A percentile compares a stretch with the other conserved stretches of the same genome.
Evolutionary conservation across 1,284 basidiomycete species (phyloP).

Genomic region (Blastosporella zonata): DNA sequence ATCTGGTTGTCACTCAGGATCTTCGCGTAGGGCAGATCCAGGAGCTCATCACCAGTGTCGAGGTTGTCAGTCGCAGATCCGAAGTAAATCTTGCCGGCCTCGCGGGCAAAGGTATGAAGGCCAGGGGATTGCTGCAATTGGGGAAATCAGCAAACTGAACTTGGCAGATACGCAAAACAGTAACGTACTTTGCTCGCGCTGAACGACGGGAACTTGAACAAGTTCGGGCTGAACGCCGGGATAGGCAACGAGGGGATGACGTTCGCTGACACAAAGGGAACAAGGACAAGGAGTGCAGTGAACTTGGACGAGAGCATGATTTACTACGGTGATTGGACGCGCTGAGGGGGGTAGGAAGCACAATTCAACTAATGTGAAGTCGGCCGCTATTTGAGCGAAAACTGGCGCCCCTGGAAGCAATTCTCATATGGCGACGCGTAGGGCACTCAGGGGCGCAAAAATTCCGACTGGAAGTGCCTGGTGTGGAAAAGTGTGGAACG

Average conservation of each 20-base stretch:
- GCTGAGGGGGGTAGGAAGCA: not conserved
- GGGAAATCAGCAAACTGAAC: too few species aligned
- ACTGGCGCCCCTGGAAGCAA: not conserved
- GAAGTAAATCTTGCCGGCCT: constrained; percentile 20
- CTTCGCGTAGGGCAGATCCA: constrained; percentile 19
- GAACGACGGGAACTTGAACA: too few species aligned
- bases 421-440: not conserved
- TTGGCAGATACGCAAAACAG: too few species aligned
- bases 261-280: constrained; percentile 26
- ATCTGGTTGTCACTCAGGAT: constrained; percentile 14
- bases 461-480: too few species aligned
- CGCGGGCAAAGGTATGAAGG: constrained; percentile 2
- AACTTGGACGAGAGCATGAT: constrained; percentile 16
- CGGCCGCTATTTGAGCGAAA: constrained; percentile 6
- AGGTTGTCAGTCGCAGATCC: constrained; percentile 23
- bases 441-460: not conserved
- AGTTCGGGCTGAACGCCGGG: too few species aligned
- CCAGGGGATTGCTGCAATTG: too few species aligned
- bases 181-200: too few species aligned
- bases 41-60: too few species aligned
- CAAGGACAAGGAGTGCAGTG: constrained; percentile 21
- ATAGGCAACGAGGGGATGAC: constrained; percentile 1
- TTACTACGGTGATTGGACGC: not conserved
- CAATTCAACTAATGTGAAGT: not conserved
- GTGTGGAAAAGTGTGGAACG: too few species aligned